A percentile compares a stretch with the other conserved stretches of the same genome.
These are phyloP conservation scores for Gossypium schwendimanii DNA, from an alignment of 441 rosid genomes.

Conservation along the genomic window DNA sequence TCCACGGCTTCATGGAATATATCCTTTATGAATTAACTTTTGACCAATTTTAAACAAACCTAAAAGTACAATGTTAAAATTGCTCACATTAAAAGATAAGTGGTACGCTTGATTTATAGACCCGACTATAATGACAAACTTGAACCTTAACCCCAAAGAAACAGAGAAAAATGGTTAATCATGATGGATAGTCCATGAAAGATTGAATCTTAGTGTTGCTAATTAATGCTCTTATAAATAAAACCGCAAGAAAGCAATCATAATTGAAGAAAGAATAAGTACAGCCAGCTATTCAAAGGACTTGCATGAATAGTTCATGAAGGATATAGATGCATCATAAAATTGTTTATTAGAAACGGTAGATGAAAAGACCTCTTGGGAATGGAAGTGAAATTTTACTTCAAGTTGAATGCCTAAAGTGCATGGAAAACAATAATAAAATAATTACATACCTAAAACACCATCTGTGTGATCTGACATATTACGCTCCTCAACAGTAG, in stretches of 20 bases:
- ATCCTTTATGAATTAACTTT: background rate
- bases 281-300: background rate
- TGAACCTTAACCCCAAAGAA: background rate
- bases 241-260: background rate
- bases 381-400: constrained; percentile 1
- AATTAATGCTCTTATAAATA: background rate
- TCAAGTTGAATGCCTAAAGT: background rate
- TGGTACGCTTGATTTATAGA: background rate
- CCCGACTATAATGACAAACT: background rate
- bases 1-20: background rate
- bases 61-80: constrained; percentile 1
- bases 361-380: background rate
- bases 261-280: background rate
- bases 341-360: background rate
- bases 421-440: background rate
- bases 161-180: background rate
- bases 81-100: background rate
- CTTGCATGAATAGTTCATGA: background rate
- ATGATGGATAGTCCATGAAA: background rate
- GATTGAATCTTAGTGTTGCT: background rate
- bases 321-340: constrained; percentile 1
- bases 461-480: constrained; percentile 37
- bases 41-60: background rate
- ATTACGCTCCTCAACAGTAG: constrained; percentile 32
- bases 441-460: constrained; percentile 43